Conservation (phyloP, 352 stramenopile genomes). For the Pythium scleroteichum region DNA sequence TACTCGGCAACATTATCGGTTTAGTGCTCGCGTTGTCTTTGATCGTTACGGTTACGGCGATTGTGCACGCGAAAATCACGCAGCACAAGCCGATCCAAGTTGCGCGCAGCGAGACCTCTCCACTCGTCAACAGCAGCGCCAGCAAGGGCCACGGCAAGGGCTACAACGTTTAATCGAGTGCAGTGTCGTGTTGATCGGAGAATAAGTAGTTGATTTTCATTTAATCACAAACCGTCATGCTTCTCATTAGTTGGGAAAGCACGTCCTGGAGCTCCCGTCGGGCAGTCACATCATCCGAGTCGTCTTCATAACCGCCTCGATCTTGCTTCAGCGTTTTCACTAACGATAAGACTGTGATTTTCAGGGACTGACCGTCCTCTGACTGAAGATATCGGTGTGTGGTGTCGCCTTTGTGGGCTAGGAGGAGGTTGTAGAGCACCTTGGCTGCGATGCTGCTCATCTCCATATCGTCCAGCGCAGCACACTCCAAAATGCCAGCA, state of each 20-base stretch:
- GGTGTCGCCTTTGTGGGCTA: conserved; percentile 25
- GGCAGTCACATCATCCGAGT: neutral
- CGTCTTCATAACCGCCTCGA: conserved; percentile 14
- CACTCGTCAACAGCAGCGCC: conserved; percentile 35
- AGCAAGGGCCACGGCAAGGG: conserved; percentile 6
- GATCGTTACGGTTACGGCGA: conserved; percentile 40
- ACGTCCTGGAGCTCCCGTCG: conserved; percentile 40
- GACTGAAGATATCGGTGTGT: neutral
- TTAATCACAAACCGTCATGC: conserved; percentile 23
- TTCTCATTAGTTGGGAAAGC: conserved; percentile 45
- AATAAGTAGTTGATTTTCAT: no score
- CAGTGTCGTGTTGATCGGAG: neutral
- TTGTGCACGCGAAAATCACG: conserved; percentile 53
- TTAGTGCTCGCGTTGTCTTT: conserved; percentile 59
- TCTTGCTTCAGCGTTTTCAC: conserved; percentile 31
- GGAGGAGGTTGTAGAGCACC: conserved; percentile 81
- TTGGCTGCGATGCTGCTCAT: conserved; percentile 84
- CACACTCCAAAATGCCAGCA: conserved; percentile 52
- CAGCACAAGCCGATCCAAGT: conserved; percentile 19
- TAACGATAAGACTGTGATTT: conserved; percentile 34
- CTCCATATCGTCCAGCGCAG: conserved; percentile 57
- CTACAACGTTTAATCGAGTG: conserved; percentile 26
- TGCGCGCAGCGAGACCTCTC: conserved; percentile 39
- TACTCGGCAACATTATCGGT: conserved; percentile 74
- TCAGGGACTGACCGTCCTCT: conserved; percentile 22